A percentile compares a stretch with the other conserved stretches of the same genome.
Conservation (phyloP, 2,329 filamentous ascomycete species). For the Claviceps africana region DNA sequence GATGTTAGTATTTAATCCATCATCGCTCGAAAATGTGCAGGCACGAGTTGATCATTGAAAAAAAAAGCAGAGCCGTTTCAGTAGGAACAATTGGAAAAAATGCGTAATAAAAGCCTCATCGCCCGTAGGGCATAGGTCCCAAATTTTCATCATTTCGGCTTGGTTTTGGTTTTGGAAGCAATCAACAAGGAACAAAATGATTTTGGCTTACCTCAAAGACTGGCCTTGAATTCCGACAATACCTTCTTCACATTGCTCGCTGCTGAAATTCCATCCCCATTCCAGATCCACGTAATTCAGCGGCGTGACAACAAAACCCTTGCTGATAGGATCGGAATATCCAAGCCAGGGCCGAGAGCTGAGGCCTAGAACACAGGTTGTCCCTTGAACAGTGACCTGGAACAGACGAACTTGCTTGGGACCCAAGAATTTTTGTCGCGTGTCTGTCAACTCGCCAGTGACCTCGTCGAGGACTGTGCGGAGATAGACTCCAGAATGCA, state of each 20-base stretch:
- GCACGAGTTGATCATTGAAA: background rate
- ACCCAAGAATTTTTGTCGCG: conserved; percentile 84
- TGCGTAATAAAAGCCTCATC: conserved; percentile 40
- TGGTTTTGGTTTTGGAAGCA: conserved; percentile 10
- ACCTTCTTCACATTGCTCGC: conserved; percentile 82
- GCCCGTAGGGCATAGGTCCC: conserved; percentile 42
- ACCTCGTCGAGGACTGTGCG: conserved; percentile 90
- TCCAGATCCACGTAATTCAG: conserved; percentile 78
- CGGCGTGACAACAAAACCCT: conserved; percentile 82
- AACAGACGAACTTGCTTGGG: conserved; percentile 83
- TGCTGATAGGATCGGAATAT: conserved; percentile 77
- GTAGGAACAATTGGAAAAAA: conserved; percentile 90
- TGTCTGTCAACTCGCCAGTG: conserved; percentile 90
- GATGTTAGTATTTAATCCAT: conserved; percentile 3
- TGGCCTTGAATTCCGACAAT: conserved; percentile 89
- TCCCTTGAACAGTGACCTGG: conserved; percentile 73
- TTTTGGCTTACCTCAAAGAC: conserved; percentile 57
- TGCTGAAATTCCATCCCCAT: conserved; percentile 94
- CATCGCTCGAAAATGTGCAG: background rate
- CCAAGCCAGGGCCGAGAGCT: conserved; percentile 94
- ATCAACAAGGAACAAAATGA: background rate
- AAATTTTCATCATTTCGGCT: conserved; percentile 52
- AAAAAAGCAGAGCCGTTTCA: conserved; percentile 41
- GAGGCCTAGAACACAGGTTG: conserved; percentile 73
- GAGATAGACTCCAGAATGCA: conserved; percentile 91